Conservation (phyloP, 2,329 filamentous ascomycete species). For the Colletotrichum brevisporum region DNA sequence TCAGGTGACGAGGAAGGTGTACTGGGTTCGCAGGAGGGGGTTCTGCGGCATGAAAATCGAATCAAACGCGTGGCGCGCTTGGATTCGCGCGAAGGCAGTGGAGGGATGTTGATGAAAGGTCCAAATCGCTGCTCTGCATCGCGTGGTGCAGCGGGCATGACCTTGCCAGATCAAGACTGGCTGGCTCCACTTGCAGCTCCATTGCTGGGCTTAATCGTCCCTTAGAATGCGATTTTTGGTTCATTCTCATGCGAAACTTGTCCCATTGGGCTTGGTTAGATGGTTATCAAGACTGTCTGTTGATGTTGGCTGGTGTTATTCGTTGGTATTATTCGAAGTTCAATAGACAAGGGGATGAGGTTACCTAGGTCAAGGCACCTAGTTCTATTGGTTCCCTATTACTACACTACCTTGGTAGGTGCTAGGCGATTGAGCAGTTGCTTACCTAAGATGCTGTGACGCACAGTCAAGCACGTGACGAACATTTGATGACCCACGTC, state of each 20-base stretch:
- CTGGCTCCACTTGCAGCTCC: slow-evolving; percentile 22
- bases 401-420: too few relatives aligned
- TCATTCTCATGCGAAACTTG: background rate
- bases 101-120: slow-evolving; percentile 33
- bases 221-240: slow-evolving; percentile 16
- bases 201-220: slow-evolving; percentile 4
- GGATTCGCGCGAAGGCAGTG: slow-evolving; percentile 27
- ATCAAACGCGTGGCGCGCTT: slow-evolving; percentile 39
- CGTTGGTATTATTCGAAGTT: background rate
- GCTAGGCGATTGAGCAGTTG: background rate
- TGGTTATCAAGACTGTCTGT: background rate
- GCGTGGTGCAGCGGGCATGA: slow-evolving; percentile 25
- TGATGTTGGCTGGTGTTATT: background rate
- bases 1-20: slow-evolving; percentile 5
- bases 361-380: too few relatives aligned
- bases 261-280: background rate
- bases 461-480: too few relatives aligned
- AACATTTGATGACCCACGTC: too few relatives aligned
- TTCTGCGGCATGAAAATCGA: slow-evolving; percentile 29
- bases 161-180: slow-evolving; percentile 3
- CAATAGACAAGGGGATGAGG: background rate
- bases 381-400: too few relatives aligned
- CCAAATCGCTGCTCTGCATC: slow-evolving; percentile 23
- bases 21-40: background rate
- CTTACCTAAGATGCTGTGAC: background rate